phyloP scores from a whole-genome alignment of 176 grass and related monocot genomes.

The Phragmites australis region DNA sequence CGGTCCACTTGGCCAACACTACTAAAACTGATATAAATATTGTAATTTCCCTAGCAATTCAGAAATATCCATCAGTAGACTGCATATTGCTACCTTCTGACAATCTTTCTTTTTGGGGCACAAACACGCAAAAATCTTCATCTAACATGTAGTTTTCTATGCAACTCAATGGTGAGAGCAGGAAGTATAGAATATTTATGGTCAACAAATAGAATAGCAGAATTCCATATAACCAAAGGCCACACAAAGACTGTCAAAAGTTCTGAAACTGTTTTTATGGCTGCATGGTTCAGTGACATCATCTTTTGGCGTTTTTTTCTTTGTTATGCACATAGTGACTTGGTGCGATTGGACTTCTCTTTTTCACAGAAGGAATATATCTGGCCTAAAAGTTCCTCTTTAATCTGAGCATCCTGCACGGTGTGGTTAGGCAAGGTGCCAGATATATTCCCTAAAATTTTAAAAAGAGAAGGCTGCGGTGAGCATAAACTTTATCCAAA shows the following conservation, averaged over 20 bases:
- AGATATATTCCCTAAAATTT: no score
- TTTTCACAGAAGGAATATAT: no score
- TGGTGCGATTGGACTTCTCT: no score
- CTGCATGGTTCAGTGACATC: neutral
- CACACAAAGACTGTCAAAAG: neutral
- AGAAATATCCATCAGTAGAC: neutral
- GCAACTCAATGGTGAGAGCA: neutral
- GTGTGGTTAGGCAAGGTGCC: conserved; percentile 27
- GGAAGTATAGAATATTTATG: neutral
- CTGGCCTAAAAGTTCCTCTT: conserved; percentile 10
- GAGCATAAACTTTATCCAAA: conserved; percentile 36
- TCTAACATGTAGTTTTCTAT: neutral
- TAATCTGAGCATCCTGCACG: conserved; percentile 8
- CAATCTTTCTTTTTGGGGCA: neutral
- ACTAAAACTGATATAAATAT: no score
- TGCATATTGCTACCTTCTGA: neutral
- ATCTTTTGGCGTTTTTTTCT: neutral
- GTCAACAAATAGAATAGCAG: no score
- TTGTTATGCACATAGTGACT: neutral
- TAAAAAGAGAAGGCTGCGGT: conserved; percentile 43
- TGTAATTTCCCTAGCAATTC: no score
- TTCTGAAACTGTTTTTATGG: neutral
- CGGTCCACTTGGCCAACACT: no score
- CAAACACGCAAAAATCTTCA: neutral
- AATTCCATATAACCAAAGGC: neutral